Base-by-base conservation (phyloP, 2,329 filamentous ascomycete genomes). In the Xenosphaeropsis pyriputrescens region DNA sequence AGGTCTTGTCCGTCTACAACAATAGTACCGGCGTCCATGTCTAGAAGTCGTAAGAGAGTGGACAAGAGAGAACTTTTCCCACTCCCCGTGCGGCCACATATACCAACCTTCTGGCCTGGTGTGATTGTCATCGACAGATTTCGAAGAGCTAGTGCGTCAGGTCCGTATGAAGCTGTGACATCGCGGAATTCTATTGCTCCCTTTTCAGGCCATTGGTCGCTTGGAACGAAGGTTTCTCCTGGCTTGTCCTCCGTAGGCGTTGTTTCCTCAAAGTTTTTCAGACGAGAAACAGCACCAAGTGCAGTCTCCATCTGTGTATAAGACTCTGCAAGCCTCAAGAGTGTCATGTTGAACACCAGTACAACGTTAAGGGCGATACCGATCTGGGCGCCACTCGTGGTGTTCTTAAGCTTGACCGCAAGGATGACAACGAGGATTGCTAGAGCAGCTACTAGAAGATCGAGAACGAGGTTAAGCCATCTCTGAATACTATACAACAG, bases 261-360 rank as follows among this genome's bases (percentile, higher is more conserved):
- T 38, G 68, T 58, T 45, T 59, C 55, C 3, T 60, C 61, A 40
- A 73, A 70, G 12, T 60, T 58, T 47, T 67, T 70, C 45, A 75
- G 60, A 18, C 72, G 62, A 11, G 65, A 58, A 16, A 77, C 61
- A 6, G 70, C 70, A 8, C 72, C 72, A 34, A 77, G 64, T 33
- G 66, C 64, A 0, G 69, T 75, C 45, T 77, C 72, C 11, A 77
- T 54, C 26, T 59, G 61, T 0, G 71, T 75, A 69, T 70, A 77
- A 32, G 59, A 63, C 14, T 58, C 58, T 8, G 55, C 41, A 0
- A 59, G 34, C 12, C 41, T 41, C 2, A 47, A 29, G 3, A 52
- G 22, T 12, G 45, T 48, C 13, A 33, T 45, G 18, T 45, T 50
- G 11, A 40, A 34, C 6, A 45, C 39, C 0, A 52, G 38, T 30